Evolutionary conservation across 352 stramenopile species (phyloP).

Genomic region (Thalassiosira mediterranea): DNA sequence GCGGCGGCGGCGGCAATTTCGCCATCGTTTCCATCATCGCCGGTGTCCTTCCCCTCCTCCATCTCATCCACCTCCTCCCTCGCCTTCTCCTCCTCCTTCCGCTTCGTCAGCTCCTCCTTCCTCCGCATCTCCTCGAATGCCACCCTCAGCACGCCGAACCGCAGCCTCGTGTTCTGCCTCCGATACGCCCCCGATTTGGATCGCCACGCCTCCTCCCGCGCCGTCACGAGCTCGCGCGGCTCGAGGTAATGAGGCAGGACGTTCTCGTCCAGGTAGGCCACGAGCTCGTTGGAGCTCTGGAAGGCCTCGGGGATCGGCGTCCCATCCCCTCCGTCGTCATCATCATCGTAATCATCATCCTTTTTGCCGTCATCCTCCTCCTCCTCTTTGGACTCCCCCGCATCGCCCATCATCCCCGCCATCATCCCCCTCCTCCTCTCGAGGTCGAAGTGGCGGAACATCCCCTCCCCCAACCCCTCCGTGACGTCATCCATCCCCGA

Average conservation of each 20-base stretch:
- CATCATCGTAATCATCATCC: neutral
- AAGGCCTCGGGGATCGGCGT: conserved; percentile 28
- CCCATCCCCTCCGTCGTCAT: neutral
- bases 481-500: no score
- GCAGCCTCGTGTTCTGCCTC: conserved; percentile 27
- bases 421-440: neutral
- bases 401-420: neutral
- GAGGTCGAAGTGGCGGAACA: no score
- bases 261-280: conserved; percentile 57
- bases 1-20: neutral
- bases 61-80: neutral
- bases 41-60: neutral
- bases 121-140: no score
- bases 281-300: conserved; percentile 37
- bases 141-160: conserved; percentile 43
- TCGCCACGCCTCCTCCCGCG: conserved; percentile 8
- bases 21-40: neutral
- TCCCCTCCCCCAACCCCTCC: no score
- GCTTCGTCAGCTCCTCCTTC: no score
- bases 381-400: neutral
- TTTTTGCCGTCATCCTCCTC: neutral
- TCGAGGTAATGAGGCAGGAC: conserved; percentile 33
- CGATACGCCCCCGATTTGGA: conserved; percentile 34
- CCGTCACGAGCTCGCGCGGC: conserved; percentile 23
- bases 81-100: neutral